These are phyloP conservation scores for Spiromastix sp. DNA, from an alignment of 2,329 filamentous ascomycete species.

Conservation along the genomic window DNA sequence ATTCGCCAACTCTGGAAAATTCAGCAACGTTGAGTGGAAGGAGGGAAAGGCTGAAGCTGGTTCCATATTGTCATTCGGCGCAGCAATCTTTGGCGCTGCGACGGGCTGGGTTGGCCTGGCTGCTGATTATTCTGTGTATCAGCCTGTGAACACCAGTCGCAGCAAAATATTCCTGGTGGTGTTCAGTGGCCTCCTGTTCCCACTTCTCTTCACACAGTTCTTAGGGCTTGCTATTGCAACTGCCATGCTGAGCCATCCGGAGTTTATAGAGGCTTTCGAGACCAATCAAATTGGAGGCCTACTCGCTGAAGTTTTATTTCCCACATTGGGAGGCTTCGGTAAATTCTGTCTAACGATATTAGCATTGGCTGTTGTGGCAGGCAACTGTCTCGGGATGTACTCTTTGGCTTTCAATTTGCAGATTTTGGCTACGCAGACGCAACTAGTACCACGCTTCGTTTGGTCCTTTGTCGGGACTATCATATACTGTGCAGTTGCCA, in stretches of 20 bases:
- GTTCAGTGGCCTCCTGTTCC: slow-evolving; percentile 57
- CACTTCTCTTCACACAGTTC: slow-evolving; percentile 64
- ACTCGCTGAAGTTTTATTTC: slow-evolving; percentile 53
- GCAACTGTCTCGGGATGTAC: slow-evolving; percentile 65
- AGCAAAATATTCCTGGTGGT: slow-evolving; percentile 58
- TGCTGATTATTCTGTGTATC: slow-evolving; percentile 73
- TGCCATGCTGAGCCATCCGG: slow-evolving; percentile 49
- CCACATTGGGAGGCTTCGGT: slow-evolving; percentile 53
- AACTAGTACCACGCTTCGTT: slow-evolving; percentile 55
- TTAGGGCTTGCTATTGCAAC: slow-evolving; percentile 61
- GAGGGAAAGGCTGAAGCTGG: slow-evolving; percentile 51
- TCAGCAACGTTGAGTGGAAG: slow-evolving; percentile 51
- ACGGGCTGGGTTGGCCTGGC: slow-evolving; percentile 67
- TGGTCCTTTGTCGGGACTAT: slow-evolving; percentile 55
- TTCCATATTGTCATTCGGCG: slow-evolving; percentile 53
- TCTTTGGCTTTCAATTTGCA: slow-evolving; percentile 58
- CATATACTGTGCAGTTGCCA: slow-evolving; percentile 58
- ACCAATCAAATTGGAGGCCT: slow-evolving; percentile 55
- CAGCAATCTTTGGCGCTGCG: slow-evolving; percentile 57
- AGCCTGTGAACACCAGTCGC: slow-evolving; percentile 51
- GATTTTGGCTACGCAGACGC: slow-evolving; percentile 49
- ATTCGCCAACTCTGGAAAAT: slow-evolving; percentile 58
- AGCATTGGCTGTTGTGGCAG: slow-evolving; percentile 56
- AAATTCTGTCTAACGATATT: slow-evolving; percentile 61
- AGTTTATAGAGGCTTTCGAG: slow-evolving; percentile 46